These are phyloP conservation scores for Fragaria nilgerrensis DNA, from an alignment of 306 rosid species.

Conservation along the genomic window DNA sequence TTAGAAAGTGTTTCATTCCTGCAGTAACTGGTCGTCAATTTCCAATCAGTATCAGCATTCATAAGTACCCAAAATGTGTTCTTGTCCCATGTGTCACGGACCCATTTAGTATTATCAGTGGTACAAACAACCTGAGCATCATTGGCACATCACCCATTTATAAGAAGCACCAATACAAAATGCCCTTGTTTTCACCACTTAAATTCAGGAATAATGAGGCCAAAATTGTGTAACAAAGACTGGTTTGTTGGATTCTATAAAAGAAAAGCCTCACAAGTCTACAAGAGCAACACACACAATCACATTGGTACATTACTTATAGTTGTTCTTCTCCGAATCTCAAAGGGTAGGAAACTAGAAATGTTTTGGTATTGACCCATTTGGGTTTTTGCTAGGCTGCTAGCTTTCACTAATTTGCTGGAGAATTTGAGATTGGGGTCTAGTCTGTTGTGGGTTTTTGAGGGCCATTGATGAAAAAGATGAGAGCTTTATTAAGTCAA, in stretches of 20 bases:
- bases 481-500: neutral
- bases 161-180: neutral
- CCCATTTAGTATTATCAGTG: constrained; percentile 6
- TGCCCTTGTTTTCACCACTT: neutral
- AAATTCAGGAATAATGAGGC: neutral
- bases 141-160: neutral
- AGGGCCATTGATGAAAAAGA: neutral
- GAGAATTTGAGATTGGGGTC: neutral
- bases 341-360: neutral
- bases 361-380: neutral
- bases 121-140: neutral
- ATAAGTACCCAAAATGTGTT: neutral
- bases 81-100: constrained; percentile 9
- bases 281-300: neutral
- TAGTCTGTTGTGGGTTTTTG: neutral
- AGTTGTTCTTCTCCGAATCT: neutral
- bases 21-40: constrained; percentile 14
- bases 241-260: neutral
- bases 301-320: neutral
- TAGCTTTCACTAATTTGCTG: neutral
- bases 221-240: neutral
- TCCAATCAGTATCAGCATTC: constrained; percentile 20
- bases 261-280: neutral
- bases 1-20: neutral
- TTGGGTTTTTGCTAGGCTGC: neutral